Conservation (phyloP, 257 asterid species). For the Capsicum chinense region DNA sequence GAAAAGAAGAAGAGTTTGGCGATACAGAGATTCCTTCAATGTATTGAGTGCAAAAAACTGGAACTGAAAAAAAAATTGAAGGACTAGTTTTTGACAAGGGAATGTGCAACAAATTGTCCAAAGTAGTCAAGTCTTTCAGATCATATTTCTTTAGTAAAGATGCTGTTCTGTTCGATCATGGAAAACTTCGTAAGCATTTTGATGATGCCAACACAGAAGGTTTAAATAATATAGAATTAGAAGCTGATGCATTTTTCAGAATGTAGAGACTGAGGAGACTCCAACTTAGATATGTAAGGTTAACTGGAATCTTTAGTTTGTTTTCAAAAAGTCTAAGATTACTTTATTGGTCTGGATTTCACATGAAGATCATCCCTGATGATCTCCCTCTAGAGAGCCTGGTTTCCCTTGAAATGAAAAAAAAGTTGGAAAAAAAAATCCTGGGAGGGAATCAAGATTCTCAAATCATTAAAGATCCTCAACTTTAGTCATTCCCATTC, state of each 20-base stretch:
- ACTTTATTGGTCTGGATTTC: conserved; percentile 29
- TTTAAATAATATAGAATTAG: not conserved
- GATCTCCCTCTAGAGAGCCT: conserved; percentile 28
- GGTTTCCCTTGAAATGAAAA: conserved; percentile 30
- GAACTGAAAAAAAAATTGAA: conserved; percentile 28
- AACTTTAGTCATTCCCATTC: conserved; percentile 22
- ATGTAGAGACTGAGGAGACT: conserved; percentile 31
- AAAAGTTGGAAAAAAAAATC: conserved; percentile 3
- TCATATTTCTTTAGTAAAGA: not conserved
- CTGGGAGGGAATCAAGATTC: conserved; percentile 29
- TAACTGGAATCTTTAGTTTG: not conserved
- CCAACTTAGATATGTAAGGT: conserved; percentile 27
- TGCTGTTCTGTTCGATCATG: not conserved
- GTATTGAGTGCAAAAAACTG: conserved; percentile 26
- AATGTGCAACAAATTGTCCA: conserved; percentile 5
- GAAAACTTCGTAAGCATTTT: not conserved
- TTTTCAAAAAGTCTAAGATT: not conserved
- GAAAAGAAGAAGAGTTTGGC: conserved; percentile 33
- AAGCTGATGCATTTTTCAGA: conserved; percentile 29
- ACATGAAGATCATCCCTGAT: conserved; percentile 8
- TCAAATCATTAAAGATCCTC: conserved; percentile 26
- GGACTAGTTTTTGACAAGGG: conserved; percentile 25
- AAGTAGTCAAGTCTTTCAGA: not conserved
- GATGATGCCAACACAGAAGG: not conserved
- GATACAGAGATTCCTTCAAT: conserved; percentile 22